A percentile compares a stretch with the other conserved stretches of the same genome.
Conservation (phyloP, 192 early-diverging fungal species). For the Coemansia guatemalensis region DNA sequence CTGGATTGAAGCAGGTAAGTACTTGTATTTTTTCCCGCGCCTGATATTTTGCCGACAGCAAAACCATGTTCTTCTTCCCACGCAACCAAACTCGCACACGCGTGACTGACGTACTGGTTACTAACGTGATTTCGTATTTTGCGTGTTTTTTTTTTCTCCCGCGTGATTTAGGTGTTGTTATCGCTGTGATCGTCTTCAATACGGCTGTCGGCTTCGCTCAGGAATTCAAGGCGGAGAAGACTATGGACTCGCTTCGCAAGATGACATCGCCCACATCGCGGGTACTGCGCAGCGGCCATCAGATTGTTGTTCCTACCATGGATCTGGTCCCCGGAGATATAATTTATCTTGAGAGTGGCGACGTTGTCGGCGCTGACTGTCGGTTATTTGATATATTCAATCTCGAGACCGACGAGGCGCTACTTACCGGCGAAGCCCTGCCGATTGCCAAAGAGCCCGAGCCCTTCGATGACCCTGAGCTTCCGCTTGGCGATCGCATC, state of each 20-base stretch:
- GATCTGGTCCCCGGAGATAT: conserved; percentile 90
- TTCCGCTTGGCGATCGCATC: conserved; percentile 87
- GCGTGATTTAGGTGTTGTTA: conserved; percentile 63
- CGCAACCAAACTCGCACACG: background rate
- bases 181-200: conserved; percentile 83
- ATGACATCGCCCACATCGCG: conserved; percentile 84
- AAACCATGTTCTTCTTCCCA: background rate
- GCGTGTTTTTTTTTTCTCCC: background rate
- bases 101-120: conserved; percentile 3
- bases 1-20: conserved; percentile 59
- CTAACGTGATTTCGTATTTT: conserved; percentile 2
- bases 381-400: conserved; percentile 83
- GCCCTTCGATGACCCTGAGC: conserved; percentile 64
- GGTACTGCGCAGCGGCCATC: conserved; percentile 82
- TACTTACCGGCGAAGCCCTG: conserved; percentile 90
- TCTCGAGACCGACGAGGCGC: conserved; percentile 88
- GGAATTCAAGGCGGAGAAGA: conserved; percentile 93
- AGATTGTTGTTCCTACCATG: conserved; percentile 69
- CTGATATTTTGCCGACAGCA: background rate
- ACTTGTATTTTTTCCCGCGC: background rate
- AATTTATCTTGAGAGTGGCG: conserved; percentile 89
- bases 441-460: conserved; percentile 72
- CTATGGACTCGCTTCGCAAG: conserved; percentile 89
- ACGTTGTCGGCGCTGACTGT: conserved; percentile 90
- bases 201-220: conserved; percentile 91